phyloP scores from a whole-genome alignment of 306 rosid species.

The Corylus heterophylla region DNA sequence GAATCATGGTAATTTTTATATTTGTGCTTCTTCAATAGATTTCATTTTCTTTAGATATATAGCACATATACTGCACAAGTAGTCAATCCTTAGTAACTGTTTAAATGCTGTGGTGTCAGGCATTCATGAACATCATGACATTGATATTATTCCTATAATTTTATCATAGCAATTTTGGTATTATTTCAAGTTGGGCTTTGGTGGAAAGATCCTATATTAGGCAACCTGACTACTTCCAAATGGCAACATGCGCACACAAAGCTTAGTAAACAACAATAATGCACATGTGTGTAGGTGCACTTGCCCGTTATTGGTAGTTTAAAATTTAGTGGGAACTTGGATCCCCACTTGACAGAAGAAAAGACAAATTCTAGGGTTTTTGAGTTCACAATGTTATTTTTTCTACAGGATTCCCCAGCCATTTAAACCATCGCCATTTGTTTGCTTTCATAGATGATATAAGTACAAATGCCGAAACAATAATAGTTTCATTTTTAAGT shows the following conservation, averaged over 20 bases:
- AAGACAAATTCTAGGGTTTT: not conserved
- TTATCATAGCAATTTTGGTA: not conserved
- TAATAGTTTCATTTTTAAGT: not conserved
- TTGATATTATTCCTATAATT: not conserved
- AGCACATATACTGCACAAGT: not conserved
- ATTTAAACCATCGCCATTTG: not conserved
- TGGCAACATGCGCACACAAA: not conserved
- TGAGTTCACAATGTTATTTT: not conserved
- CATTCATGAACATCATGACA: not conserved
- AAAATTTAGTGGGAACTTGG: not conserved
- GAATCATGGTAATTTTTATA: constrained; percentile 5
- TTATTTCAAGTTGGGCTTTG: not conserved
- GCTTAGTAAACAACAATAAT: not conserved
- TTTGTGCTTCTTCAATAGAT: not conserved
- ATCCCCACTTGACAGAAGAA: not conserved
- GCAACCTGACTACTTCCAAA: not conserved
- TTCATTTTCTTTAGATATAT: not conserved
- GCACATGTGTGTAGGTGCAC: not conserved
- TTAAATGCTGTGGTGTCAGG: not conserved
- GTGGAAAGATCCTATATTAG: not conserved
- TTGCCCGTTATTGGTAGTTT: not conserved
- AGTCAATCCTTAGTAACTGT: constrained; percentile 1
- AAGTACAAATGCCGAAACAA: not conserved
- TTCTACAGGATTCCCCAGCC: not conserved
- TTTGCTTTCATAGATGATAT: not conserved